Evolutionary conservation across 345 rosid genomes (phyloP), one percentile per base, ranked within the genome.

Genomic region (Raphanus raphanistrum): DNA sequence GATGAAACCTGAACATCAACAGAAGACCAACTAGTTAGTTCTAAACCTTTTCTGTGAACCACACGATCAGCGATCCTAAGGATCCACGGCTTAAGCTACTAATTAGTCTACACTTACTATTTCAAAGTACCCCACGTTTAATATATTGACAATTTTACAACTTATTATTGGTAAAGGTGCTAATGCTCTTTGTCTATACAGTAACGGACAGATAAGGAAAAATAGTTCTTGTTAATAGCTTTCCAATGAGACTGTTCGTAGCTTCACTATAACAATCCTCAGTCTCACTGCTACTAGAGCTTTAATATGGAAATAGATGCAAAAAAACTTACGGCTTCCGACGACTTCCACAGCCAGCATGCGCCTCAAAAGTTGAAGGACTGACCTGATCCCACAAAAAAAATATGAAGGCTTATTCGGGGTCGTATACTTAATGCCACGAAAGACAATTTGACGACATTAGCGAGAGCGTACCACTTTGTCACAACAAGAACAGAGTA

Each of bases 301-400:
- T 36, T 72, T 33, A 7, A 48, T 48, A 67, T 12, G 21, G 48
- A 67, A 26, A 74, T 28, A 29, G 28, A 8, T 61, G 58, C 38
- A 33, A 60, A 67, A 62, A 15, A 63, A 86, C 98, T 92, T 84
- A 94, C 98, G 98, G 98, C 71, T 92, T 92, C 72, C 97, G 89
- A 62, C 98, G 97, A 62, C 85, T 75, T 58, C 97, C 89, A 85
- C 84, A 92, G 75, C 98, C 98, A 80, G 98, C 98, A 90, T 94
- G 98, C 77, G 97, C 90, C 88, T 94, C 98, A 83, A 94, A 94
- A 45, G 64, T 82, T 50, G 98, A 94, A 35, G 98, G 93, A 74
- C 98, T 94, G 72, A 94, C 81, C 98, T 94, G 91, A 68, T 35
- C 82, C 68, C 76, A 80, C 16, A 62, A 25, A 66, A 25, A 66